A percentile compares a stretch with the other conserved stretches of the same genome.
Evolutionary conservation across 2,329 filamentous ascomycete genomes (phyloP).

Genomic region (Malbranchea cinnamomea): DNA sequence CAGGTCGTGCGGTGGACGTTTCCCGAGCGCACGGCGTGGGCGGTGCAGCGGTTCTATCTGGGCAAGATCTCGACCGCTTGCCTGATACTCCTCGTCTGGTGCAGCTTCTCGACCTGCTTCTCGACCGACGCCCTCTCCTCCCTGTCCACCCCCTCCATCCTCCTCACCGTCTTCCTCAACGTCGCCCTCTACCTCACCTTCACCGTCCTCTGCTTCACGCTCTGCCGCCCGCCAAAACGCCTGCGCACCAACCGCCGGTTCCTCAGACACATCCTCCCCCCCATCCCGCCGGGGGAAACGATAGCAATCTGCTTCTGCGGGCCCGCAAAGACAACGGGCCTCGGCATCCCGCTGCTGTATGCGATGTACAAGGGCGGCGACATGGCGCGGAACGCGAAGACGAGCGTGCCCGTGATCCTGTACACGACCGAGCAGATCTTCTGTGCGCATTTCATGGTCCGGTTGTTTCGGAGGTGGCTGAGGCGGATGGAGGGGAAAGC

Average conservation of each 20-base stretch:
- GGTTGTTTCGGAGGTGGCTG: conserved; percentile 21
- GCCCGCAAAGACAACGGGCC: conserved; percentile 55
- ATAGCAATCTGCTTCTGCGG: conserved; percentile 60
- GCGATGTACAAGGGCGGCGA: conserved; percentile 42
- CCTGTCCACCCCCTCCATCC: conserved; percentile 44
- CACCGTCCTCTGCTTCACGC: conserved; percentile 40
- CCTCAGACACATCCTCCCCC: conserved; percentile 14
- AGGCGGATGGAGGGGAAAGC: conserved; percentile 10
- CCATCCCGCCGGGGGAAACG: conserved; percentile 43
- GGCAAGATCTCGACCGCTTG: conserved; percentile 31
- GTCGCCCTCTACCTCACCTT: conserved; percentile 50
- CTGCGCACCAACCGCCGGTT: background rate
- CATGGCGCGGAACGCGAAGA: conserved; percentile 22
- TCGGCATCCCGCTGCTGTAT: conserved; percentile 53
- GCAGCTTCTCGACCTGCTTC: conserved; percentile 35
- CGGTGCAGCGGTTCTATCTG: conserved; percentile 39
- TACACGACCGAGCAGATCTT: conserved; percentile 27
- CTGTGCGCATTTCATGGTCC: conserved; percentile 25
- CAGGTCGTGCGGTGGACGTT: conserved; percentile 45
- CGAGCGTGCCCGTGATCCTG: conserved; percentile 23
- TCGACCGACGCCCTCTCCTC: conserved; percentile 45
- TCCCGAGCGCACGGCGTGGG: conserved; percentile 24
- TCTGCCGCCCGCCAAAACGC: conserved; percentile 27
- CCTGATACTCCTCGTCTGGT: conserved; percentile 43
- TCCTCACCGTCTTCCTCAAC: conserved; percentile 54